Base-by-base conservation (phyloP, 371 early-diverging fungal species). In the Choanephora cucurbitarum region DNA sequence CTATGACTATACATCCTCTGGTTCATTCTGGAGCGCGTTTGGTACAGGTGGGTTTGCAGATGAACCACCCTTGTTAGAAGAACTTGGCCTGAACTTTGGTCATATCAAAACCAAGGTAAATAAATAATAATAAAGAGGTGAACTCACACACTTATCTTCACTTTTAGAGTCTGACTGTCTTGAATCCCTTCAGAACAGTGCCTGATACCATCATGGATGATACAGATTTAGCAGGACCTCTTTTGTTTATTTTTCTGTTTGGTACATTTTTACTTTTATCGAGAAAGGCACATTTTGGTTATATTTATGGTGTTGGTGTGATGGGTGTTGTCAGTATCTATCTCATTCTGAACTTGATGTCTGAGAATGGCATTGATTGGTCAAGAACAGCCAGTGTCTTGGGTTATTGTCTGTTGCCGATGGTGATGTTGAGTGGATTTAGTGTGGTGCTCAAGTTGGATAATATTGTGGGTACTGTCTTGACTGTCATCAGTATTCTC, bases 271-370 rank as follows among this genome's bases (percentile, higher is more conserved):
- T 95, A 67, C 80, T 78, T 50, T 52, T 94, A 82, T 85, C 94
- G 17, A 93, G 96, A 57, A 96, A 96, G 67, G 83, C 88, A 23
- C 94, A 97, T 68, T 98, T 98, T 77, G 96, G 96, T 14, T 98
- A 96, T 60, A 94, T 98, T 50, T 98, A 98, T 60, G 99, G 97
- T 22, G 89, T 96, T 1, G 97, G 93, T 4, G 80, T 93, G 18
- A 72, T 97, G 43, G 99, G 99, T 22, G 93, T 94, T 49, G 68
- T 91, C 3, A 88, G 90, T 4, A 83, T 97, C 45, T 94, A 91
- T 73, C 57, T 86, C 41, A 90, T 98, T 45, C 67, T 98, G 33
- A 97, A 98, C 64, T 75, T 98, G 50, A 97, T 98, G 98, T 88
- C 89, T 52, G 91, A 92, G 40, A 77, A 75, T 13, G 97, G 97